Conservation (phyloP, 148 eudicot species). For the Linanthus parryae region DNA sequence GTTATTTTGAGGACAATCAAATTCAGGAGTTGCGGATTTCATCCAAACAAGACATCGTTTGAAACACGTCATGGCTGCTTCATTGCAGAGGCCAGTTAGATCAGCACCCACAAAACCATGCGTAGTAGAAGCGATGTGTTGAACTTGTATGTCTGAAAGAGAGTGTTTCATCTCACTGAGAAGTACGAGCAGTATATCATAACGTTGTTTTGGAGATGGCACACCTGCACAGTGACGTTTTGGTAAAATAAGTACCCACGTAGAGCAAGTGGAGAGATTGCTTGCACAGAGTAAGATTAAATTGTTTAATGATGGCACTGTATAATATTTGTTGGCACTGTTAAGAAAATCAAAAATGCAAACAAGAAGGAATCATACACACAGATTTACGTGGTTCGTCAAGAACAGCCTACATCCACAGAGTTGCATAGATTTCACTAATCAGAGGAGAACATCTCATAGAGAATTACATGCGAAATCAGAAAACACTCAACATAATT, state of each 20-base stretch:
- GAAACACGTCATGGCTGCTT: conserved; percentile 75
- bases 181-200: conserved; percentile 62
- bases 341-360: too few species aligned
- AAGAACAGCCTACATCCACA: too few species aligned
- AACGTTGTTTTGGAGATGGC: conserved; percentile 78
- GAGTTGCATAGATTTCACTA: too few species aligned
- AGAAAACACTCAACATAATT: too few species aligned
- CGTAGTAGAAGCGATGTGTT: conserved; percentile 57
- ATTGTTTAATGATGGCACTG: too few species aligned
- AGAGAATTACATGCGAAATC: too few species aligned
- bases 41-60: conserved; percentile 33
- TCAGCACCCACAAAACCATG: conserved; percentile 99
- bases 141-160: conserved; percentile 48
- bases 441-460: too few species aligned
- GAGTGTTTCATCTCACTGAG: conserved; percentile 61
- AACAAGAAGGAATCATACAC: too few species aligned
- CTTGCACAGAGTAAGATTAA: not conserved
- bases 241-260: not conserved
- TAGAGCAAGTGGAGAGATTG: not conserved
- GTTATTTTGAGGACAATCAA: conserved; percentile 17
- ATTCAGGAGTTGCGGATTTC: conserved; percentile 13
- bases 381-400: too few species aligned
- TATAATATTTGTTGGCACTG: too few species aligned
- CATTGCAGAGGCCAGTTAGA: conserved; percentile 72
- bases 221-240: conserved; percentile 54